phyloP scores from a whole-genome alignment of 805 yeast species.

The Myxozyma kluyveri region DNA sequence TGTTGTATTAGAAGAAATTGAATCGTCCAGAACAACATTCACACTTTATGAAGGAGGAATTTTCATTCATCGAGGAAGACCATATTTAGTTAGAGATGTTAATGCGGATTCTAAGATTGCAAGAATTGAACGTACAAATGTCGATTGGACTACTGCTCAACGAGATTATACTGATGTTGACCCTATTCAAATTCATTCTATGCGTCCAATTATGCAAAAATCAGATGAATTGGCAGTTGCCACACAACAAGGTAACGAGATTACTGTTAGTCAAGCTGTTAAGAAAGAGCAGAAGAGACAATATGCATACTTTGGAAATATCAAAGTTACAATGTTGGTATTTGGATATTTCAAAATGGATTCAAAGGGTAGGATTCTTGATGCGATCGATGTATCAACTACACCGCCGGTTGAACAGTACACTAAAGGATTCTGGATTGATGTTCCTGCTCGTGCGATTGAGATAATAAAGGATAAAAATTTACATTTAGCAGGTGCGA shows the following conservation, averaged over 20 bases:
- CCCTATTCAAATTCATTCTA: conserved; percentile 48
- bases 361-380: conserved; percentile 72
- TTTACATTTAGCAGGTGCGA: conserved; percentile 78
- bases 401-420: conserved; percentile 65
- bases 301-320: conserved; percentile 67
- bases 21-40: conserved; percentile 82
- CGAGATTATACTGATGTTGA: conserved; percentile 93
- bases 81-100: conserved; percentile 82
- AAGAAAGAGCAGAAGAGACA: neutral
- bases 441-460: conserved; percentile 67
- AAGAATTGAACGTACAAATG: conserved; percentile 80
- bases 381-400: conserved; percentile 86
- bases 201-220: conserved; percentile 21
- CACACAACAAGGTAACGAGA: neutral
- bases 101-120: conserved; percentile 78
- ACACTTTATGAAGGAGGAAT: conserved; percentile 87
- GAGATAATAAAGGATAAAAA: conserved; percentile 55
- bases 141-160: conserved; percentile 90
- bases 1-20: conserved; percentile 81
- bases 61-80: conserved; percentile 87
- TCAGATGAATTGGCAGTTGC: neutral
- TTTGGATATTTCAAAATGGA: conserved; percentile 93
- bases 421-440: conserved; percentile 90
- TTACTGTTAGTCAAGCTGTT: conserved; percentile 1
- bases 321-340: conserved; percentile 69